Evolutionary conservation across 2,329 filamentous ascomycete species (phyloP), one percentile per base, ranked within the genome.

Genomic region (Pseudogymnoascus sp.): DNA sequence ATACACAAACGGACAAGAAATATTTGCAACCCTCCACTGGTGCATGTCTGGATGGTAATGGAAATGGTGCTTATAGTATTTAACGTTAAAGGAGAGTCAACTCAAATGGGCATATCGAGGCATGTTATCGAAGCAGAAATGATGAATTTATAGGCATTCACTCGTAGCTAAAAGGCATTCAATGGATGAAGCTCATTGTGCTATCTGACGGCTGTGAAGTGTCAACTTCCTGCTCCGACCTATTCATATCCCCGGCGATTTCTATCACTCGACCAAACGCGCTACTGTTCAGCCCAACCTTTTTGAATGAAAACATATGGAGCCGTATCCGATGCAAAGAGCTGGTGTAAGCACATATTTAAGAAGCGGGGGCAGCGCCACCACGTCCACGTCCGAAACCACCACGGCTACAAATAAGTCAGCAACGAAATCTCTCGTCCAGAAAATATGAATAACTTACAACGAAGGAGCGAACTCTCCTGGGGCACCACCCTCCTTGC

Each of bases 401-500:
- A 82, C 89, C 88, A 84, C 89, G 90, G 88, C 85, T 87, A 69
- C 69, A 61, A 64, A 61, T 58, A 54, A 61, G 73, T 80, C 72
- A 79, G 74, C 68, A 72, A 63, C 17, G 33, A 35, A 33, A 21
- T 61, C 15, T 54, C 24, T 13, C 29, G 35, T 61, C 37, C 26
- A 39, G 57, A 15, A 31, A 26, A 31, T 10, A 13, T 61, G 65
- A 50, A 61, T 64, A 71, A 79, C 84, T 85, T 79, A 88, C 87
- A 96, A 96, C 78, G 88, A 86, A 76, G 92, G 92, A 81, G 88
- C 87, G 78, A 94, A 96, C 79, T 92, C 90, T 80, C 90, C 89
- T 74, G 91, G 89, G 76, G 91, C 90, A 83, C 87, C 90, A 74
- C 90, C 90, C 82, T 96, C 91, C 86, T 95, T 95, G 1, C 17